phyloP scores from a whole-genome alignment of 2,329 filamentous ascomycete species.

The Venturia nashicola region DNA sequence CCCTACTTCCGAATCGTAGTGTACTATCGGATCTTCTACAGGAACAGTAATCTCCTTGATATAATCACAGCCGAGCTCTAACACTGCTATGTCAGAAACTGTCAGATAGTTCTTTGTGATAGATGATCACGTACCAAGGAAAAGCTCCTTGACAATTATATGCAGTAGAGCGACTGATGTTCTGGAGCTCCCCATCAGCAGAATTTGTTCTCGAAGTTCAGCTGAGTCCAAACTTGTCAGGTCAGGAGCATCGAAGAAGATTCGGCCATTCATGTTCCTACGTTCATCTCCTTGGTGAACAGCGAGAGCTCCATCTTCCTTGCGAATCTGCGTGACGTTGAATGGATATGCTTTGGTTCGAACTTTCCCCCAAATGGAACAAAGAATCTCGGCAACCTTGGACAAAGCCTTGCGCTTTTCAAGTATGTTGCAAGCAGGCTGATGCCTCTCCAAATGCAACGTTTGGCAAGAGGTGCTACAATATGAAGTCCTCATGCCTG shows the following conservation, averaged over 20 bases:
- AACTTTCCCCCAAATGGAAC: background rate
- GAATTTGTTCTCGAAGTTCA: background rate
- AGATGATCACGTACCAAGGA: background rate
- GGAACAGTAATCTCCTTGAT: background rate
- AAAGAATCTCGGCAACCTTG: background rate
- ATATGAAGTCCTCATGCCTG: background rate
- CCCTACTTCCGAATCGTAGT: background rate
- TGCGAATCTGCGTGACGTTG: background rate
- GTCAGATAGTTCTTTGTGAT: too few species aligned
- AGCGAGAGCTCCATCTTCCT: background rate
- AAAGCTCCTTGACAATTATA: background rate
- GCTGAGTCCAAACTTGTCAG: background rate
- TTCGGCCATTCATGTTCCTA: background rate
- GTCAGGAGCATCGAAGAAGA: background rate
- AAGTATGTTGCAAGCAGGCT: background rate
- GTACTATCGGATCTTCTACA: background rate
- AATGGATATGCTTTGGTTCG: background rate
- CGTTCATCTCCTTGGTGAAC: background rate
- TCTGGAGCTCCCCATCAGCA: background rate
- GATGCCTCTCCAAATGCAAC: background rate
- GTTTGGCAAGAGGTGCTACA: background rate
- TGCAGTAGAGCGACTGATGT: background rate
- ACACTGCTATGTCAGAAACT: background rate
- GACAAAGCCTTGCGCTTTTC: background rate
- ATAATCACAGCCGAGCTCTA: background rate